Evolutionary conservation across 805 yeast species (phyloP), one percentile per base, ranked within the genome.

Genomic region (Cyberlindnera maclurae): DNA sequence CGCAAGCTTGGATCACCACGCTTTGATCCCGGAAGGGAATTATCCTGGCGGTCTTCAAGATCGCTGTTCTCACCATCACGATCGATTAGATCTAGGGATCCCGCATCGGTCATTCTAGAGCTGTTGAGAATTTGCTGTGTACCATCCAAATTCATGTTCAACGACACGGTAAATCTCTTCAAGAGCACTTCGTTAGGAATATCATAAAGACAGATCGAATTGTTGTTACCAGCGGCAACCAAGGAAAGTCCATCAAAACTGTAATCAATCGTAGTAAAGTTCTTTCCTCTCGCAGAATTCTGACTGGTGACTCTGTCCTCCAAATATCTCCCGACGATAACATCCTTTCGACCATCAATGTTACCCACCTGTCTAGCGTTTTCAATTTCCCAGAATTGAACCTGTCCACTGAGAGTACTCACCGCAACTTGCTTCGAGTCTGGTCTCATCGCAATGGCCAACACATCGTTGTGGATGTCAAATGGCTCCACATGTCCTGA

Each of bases 361-460:
- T 79, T 71, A 45, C 88, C 89, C 3, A 75, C 67, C 61, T 89
- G 96, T 49, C 77, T 79, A 11, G 87, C 95, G 35, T 71, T 70
- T 52, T 82, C 93, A 33, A 87, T 73, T 54, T 90, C 89, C 77
- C 87, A 93, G 34, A 87, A 75, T 3, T 83, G 63, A 13, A 93
- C 68, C 57, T 85, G 87, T 5, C 98, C 98, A 59, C 83, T 94
- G 50, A 90, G 67, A 0, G 97, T 82, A 15, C 90, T 71, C 1
- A 85, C 95, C 0, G 96, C 94, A 31, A 93, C 70, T 57, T 83
- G 83, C 54, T 85, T 82, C n/a, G 95, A 85, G 56, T 93, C 97
- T 0, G 96, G 97, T 54, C 96, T 73, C 73, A 90, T 75, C 0
- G 88, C 74, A 29, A 93, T 67, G 15, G 87, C 71, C 45, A 90